These are phyloP conservation scores for Brassica balearica DNA, from an alignment of 441 rosid species.

Conservation along the genomic window DNA sequence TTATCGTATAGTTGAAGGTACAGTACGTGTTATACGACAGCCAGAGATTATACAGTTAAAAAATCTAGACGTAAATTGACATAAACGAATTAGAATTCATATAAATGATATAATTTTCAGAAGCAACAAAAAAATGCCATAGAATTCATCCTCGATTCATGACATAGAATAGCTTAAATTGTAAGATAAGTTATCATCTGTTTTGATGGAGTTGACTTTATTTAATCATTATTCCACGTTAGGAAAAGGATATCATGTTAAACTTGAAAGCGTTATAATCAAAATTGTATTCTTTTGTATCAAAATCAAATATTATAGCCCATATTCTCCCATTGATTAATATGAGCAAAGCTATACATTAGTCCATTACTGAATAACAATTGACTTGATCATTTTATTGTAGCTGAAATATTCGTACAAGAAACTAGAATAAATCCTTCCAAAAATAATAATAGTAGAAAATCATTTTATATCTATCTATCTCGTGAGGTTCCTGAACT, in stretches of 20 bases:
- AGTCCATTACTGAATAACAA: not conserved
- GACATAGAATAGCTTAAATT: not conserved
- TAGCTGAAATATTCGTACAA: not conserved
- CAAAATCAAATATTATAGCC: not conserved
- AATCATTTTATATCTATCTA: not conserved
- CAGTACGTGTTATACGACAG: not conserved
- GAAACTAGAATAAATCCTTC: not conserved
- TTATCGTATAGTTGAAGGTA: constrained; percentile 4
- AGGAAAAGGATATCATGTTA: not conserved
- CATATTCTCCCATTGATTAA: not conserved
- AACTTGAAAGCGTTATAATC: not conserved
- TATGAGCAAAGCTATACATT: not conserved
- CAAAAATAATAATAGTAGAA: not conserved
- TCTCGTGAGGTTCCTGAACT: constrained; percentile 1
- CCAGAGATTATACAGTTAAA: not conserved
- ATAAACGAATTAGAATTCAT: not conserved
- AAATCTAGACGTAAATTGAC: not conserved
- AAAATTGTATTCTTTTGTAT: not conserved
- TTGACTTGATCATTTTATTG: not conserved
- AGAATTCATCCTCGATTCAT: not conserved
- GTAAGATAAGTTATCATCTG: not conserved
- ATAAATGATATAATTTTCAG: not conserved
- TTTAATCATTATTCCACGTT: not conserved
- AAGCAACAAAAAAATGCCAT: not conserved
- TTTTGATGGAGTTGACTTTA: not conserved